A percentile compares a stretch with the other conserved stretches of the same genome.
phyloP scores from a whole-genome alignment of 768 basidiomycete genomes.

The Tricholoma furcatifolium region DNA sequence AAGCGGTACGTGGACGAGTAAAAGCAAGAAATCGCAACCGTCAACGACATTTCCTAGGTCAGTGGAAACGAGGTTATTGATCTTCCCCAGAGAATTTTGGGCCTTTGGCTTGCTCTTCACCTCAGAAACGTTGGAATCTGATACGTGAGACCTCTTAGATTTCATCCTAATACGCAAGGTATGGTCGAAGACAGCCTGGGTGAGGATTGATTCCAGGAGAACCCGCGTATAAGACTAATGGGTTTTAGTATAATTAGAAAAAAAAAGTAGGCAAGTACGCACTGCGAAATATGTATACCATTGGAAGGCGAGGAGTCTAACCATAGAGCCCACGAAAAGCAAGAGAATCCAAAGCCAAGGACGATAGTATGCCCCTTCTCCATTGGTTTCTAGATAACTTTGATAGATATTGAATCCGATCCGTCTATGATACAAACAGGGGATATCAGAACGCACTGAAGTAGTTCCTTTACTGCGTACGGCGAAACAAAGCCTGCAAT shows the following conservation, averaged over 20 bases:
- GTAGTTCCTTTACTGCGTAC: constrained; percentile 38
- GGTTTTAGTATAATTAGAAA: background rate
- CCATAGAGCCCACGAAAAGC: constrained; percentile 47
- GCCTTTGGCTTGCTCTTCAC: constrained; percentile 19
- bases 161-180: constrained; percentile 62
- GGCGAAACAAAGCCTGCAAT: constrained; percentile 34
- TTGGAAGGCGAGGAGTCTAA: constrained; percentile 45
- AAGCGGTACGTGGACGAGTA: constrained; percentile 38
- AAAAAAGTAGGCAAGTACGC: constrained; percentile 5
- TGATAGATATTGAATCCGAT: constrained; percentile 15
- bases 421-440: background rate
- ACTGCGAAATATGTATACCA: constrained; percentile 53
- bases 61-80: constrained; percentile 74
- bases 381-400: constrained; percentile 59
- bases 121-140: constrained; percentile 9
- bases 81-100: constrained; percentile 64
- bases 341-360: constrained; percentile 71
- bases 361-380: constrained; percentile 43
- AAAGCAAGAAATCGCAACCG: constrained; percentile 34
- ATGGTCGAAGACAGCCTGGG: constrained; percentile 44
- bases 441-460: constrained; percentile 27
- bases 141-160: constrained; percentile 14
- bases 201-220: constrained; percentile 44
- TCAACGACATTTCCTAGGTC: constrained; percentile 46
- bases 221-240: constrained; percentile 45